Percentiles rank a stretch among this genome's conserved stretches.
These are phyloP conservation scores for Calocybe gambosa DNA, from an alignment of 1,284 basidiomycete species.

Conservation along the genomic window DNA sequence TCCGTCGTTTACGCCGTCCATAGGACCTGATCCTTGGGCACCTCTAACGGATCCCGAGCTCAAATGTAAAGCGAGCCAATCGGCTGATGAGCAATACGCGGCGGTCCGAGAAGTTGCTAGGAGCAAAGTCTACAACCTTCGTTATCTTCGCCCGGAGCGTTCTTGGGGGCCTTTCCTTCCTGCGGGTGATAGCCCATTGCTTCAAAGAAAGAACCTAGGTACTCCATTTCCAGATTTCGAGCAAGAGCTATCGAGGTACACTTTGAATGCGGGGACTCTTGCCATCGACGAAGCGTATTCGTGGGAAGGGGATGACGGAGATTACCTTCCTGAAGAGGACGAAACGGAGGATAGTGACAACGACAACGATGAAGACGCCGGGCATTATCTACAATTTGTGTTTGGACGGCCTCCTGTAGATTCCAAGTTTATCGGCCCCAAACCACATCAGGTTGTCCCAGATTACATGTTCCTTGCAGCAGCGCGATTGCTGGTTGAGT, in stretches of 20 bases:
- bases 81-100: slow-evolving; percentile 5
- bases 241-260: slow-evolving; percentile 9
- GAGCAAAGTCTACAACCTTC: slow-evolving; percentile 40
- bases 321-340: slow-evolving; percentile 16
- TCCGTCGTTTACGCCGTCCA: slow-evolving; percentile 6
- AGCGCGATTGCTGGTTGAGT: slow-evolving; percentile 32
- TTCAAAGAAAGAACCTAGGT: slow-evolving; percentile 3
- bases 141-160: slow-evolving; percentile 35
- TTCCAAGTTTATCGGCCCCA: slow-evolving; percentile 18
- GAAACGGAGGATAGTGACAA: slow-evolving; percentile 17
- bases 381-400: slow-evolving; percentile 1
- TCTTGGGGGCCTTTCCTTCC: slow-evolving; percentile 43
- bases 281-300: not conserved
- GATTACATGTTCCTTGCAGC: slow-evolving; percentile 35
- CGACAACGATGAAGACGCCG: slow-evolving; percentile 1
- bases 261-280: slow-evolving; percentile 6
- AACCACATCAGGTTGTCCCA: slow-evolving; percentile 30
- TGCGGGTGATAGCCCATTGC: slow-evolving; percentile 8
- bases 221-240: slow-evolving; percentile 10
- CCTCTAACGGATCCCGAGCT: not conserved
- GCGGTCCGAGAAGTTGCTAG: slow-evolving; percentile 37
- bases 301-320: slow-evolving; percentile 17
- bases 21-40: not conserved
- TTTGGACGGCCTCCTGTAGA: slow-evolving; percentile 14
- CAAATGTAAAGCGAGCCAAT: slow-evolving; percentile 2